phyloP scores from a whole-genome alignment of 1,284 basidiomycete species.

The Coniferiporia weirii region DNA sequence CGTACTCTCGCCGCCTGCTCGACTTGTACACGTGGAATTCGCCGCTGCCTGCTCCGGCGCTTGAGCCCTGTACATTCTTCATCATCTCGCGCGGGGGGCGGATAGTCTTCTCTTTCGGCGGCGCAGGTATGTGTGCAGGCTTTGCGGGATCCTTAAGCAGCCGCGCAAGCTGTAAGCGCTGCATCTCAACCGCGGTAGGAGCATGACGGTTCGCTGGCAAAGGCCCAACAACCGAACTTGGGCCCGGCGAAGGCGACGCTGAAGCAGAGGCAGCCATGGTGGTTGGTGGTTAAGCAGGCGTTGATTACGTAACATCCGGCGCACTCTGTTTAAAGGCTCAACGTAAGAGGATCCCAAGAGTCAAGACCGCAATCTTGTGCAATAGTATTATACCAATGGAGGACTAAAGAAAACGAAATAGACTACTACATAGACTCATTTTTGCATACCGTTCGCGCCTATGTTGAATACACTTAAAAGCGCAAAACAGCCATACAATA shows the following conservation, averaged over 20 bases:
- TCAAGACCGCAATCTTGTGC: background rate
- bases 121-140: conserved; percentile 67
- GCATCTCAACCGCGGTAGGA: conserved; percentile 64
- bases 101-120: conserved; percentile 74
- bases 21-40: conserved; percentile 99
- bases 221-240: conserved; percentile 25
- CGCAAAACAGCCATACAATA: conserved; percentile 91
- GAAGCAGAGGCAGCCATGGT: conserved; percentile 13
- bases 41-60: conserved; percentile 88
- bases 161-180: conserved; percentile 74
- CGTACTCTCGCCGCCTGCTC: conserved; percentile 88
- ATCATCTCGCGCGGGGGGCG: conserved; percentile 89
- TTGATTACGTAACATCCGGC: conserved; percentile 1
- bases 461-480: conserved; percentile 80
- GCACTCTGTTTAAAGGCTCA: background rate
- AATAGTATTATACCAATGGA: background rate
- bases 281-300: background rate
- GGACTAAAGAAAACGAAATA: background rate
- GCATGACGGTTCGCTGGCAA: conserved; percentile 47
- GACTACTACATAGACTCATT: conserved; percentile 3
- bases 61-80: conserved; percentile 96
- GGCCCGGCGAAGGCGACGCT: conserved; percentile 26
- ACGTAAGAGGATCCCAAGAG: background rate
- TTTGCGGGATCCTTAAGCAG: conserved; percentile 85
- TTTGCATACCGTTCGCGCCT: conserved; percentile 24